Evolutionary conservation across 495 filamentous ascomycete species (phyloP).

Genomic region (Filosporella fistucella): DNA sequence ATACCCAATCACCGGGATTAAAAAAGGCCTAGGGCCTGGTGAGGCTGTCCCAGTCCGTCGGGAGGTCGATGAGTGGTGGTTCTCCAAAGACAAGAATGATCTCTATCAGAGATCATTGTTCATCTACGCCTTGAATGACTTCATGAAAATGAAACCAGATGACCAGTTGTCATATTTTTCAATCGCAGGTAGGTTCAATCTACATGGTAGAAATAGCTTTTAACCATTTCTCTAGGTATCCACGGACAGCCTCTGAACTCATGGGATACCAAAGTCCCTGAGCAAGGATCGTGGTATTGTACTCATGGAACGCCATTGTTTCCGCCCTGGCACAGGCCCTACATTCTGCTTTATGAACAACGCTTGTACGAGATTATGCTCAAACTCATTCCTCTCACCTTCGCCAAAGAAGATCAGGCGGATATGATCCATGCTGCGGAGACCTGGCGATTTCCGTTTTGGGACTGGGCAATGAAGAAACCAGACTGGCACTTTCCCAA

Average conservation of each 20-base stretch:
- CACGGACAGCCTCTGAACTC: constrained; percentile 1
- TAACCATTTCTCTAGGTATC: not conserved
- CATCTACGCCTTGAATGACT: constrained; percentile 3
- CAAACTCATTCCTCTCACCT: constrained; percentile 19
- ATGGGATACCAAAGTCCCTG: not conserved
- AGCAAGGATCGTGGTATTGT: constrained; percentile 46
- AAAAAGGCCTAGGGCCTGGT: constrained; percentile 4
- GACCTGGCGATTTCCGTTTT: constrained; percentile 45
- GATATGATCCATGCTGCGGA: constrained; percentile 33
- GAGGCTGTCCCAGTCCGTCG: constrained; percentile 1
- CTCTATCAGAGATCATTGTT: constrained; percentile 3
- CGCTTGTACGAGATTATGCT: constrained; percentile 22
- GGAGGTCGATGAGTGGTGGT: constrained; percentile 8
- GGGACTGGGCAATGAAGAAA: constrained; percentile 45
- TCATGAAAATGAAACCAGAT: constrained; percentile 3
- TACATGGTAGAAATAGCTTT: not conserved
- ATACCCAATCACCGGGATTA: constrained; percentile 4
- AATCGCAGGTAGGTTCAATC: not conserved
- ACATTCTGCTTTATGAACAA: constrained; percentile 54
- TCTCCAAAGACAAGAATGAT: constrained; percentile 4
- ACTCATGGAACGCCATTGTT: constrained; percentile 60
- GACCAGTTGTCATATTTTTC: constrained; percentile 2
- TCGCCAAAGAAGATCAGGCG: constrained; percentile 24
- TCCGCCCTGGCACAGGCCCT: constrained; percentile 66
- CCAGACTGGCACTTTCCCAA: constrained; percentile 2